phyloP scores from a whole-genome alignment of 2,329 filamentous ascomycete genomes.

The Beauveria sp. region DNA sequence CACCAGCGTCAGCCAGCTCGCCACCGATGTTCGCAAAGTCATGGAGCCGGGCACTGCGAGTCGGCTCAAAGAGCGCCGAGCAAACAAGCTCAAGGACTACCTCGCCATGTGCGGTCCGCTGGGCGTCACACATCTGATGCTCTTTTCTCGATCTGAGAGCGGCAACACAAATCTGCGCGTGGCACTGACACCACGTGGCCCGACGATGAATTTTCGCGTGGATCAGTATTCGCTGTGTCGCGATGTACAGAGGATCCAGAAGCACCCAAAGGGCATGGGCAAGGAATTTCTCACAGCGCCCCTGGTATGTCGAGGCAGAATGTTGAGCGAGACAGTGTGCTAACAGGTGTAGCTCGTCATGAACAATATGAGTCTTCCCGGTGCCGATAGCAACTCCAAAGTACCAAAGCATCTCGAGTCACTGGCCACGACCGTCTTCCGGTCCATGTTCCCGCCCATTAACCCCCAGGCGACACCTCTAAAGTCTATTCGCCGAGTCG shows the following conservation, averaged over 20 bases:
- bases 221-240: slow-evolving; percentile 92
- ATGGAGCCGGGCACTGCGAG: slow-evolving; percentile 95
- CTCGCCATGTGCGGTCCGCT: slow-evolving; percentile 91
- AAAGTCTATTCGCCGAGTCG: slow-evolving; percentile 83
- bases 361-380: slow-evolving; percentile 84
- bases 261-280: slow-evolving; percentile 71
- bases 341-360: slow-evolving; percentile 65
- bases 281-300: slow-evolving; percentile 83
- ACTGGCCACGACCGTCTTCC: slow-evolving; percentile 87
- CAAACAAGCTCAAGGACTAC: slow-evolving; percentile 86
- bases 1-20: slow-evolving; percentile 82
- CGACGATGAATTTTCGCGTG: slow-evolving; percentile 88
- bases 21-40: slow-evolving; percentile 81
- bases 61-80: slow-evolving; percentile 79
- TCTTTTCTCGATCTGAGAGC: slow-evolving; percentile 82
- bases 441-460: slow-evolving; percentile 92
- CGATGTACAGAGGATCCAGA: slow-evolving; percentile 77
- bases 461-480: slow-evolving; percentile 85
- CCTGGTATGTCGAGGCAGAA: slow-evolving; percentile 43
- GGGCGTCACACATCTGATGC: slow-evolving; percentile 83
- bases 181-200: slow-evolving; percentile 79
- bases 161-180: slow-evolving; percentile 92
- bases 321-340: neutral
- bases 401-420: slow-evolving; percentile 93
- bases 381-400: slow-evolving; percentile 51